Conservation (phyloP, 1,139 yeast genomes). For the Dujonia santamariae region DNA sequence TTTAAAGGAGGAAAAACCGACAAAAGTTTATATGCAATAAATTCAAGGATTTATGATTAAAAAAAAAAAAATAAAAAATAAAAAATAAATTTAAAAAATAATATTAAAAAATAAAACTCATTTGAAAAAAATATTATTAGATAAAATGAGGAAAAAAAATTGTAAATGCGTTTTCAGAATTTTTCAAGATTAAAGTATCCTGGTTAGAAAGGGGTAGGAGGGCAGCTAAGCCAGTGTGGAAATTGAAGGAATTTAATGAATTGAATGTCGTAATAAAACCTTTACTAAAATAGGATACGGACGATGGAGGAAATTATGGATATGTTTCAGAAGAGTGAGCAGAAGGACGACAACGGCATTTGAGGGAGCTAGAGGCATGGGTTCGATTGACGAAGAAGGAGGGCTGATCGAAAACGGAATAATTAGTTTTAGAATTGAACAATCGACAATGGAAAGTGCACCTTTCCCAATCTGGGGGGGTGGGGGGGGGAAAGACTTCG, state of each 20-base stretch:
- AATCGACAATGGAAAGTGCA: too few relatives aligned
- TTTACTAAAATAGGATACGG: background rate
- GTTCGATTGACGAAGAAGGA: too few relatives aligned
- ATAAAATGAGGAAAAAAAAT: background rate
- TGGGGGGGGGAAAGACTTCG: too few relatives aligned
- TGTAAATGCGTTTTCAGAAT: constrained; percentile 3
- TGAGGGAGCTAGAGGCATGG: too few relatives aligned
- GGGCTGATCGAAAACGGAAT: too few relatives aligned
- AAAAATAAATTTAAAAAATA: background rate
- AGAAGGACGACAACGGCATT: background rate
- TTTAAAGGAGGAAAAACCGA: constrained; percentile 1
- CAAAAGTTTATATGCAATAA: constrained; percentile 1
- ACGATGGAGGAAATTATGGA: too few relatives aligned
- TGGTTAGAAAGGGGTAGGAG: constrained; percentile 8
- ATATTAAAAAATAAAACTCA: too few relatives aligned
- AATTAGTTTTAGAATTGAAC: too few relatives aligned
- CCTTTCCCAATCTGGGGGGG: too few relatives aligned
- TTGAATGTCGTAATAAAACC: background rate
- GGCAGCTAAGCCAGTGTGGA: too few relatives aligned
- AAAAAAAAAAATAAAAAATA: constrained; percentile 1
- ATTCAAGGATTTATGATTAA: background rate
- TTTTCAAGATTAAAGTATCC: constrained; percentile 7
- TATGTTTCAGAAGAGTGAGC: background rate
- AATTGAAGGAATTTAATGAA: background rate
- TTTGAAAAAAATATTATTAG: too few relatives aligned